Evolutionary conservation across 2,329 filamentous ascomycete species (phyloP), one percentile per base, ranked within the genome.

Genomic region (Pseudocercospora ulei): DNA sequence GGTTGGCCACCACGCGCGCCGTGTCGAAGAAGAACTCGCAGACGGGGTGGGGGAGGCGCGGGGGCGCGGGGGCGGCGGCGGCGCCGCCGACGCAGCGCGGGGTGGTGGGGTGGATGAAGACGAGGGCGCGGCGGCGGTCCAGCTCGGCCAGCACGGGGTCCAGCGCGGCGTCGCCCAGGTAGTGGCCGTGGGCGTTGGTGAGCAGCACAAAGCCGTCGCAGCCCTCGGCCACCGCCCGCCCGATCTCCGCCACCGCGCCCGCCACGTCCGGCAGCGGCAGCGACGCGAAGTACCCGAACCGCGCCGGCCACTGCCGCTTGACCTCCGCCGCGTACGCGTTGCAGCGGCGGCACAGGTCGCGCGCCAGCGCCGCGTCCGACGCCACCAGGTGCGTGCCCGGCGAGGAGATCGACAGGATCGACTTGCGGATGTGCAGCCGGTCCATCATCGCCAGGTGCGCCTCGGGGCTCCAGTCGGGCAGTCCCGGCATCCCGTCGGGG

Each of bases 81-180:
- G 47, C 29, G 16, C 36, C 9, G 6, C 41, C 44, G 23, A 53
- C 55, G 2, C 63, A 64, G 40, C 62, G 67, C 0, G 66, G 67
- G n/a, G 60, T 69, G 0, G 70, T 73, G 0, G 70, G 71, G 39
- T 76, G 72, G 29, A 74, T 66, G 51, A 76, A 75, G 1, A 73
- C 59, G 1, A 62, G 65, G 0, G 67, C 67, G 3, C 65, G 59
- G 1, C 67, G 53, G 2, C 54, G 47, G 38, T 73, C 66, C 16
- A 76, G 52, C 22, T 63, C 65, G 1, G 64, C 59, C 44, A 71
- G 74, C 7, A 75, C 58, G 0, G 59, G 54, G 13, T 66, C 63
- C 17, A 75, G 61, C 1, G 45, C 48, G 0, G 56, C 42, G 43
- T 71, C 64, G 3, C 72, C 72, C 0, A 73, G 54, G 48, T 75